Base-by-base conservation (phyloP, 2,329 filamentous ascomycete genomes). In the Lachnellula arida region DNA sequence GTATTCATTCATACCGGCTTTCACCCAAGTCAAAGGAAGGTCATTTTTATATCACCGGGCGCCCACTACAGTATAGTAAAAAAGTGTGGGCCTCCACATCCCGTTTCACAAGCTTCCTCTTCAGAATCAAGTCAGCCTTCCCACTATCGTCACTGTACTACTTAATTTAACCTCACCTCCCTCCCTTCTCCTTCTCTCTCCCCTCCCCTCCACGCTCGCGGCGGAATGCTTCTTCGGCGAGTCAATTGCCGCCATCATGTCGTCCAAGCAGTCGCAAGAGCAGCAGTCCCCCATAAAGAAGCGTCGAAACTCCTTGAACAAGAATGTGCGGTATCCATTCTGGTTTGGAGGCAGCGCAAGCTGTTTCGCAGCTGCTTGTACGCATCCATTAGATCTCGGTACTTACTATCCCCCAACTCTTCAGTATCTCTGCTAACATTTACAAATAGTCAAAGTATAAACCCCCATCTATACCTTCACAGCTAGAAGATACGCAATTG, bases 341-440 rank as follows among this genome's bases (percentile, higher is more conserved):
- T 97, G 93, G 94, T 97, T 99, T 72, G 94, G 94, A 61, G 94
- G 94, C 54, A 96, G 90, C 71, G 91, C 93, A 50, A 94, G 89
- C 69, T 95, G 90, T 71, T 87, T 94, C 78, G 93, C 93, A 39
- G 92, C 93, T 46, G 87, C 85, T 65, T 89, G 96, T 49, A 97
- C 93, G 32, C 93, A 97, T 79, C 93, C 93, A 49, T 78, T 97
- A 69, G 92, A 97, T 81, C 79, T 97, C 62, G 84, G 91, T 95
- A 81, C 73, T 87, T 77, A 58, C 46, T n/a, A 52, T n/a, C 17
- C 49, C 58, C 54, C 57, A 64, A 32, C 56, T 28, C n/a, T 46
- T 5, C 49, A 5, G 25, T 25, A 25, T 48, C 7, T 25, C 14
- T 57, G 39, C 59, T 66, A 61, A 64, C 25, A 15, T 17, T n/a